phyloP scores from a whole-genome alignment of 2,329 filamentous ascomycete genomes.

The Colletotrichum neosansevieriae region DNA sequence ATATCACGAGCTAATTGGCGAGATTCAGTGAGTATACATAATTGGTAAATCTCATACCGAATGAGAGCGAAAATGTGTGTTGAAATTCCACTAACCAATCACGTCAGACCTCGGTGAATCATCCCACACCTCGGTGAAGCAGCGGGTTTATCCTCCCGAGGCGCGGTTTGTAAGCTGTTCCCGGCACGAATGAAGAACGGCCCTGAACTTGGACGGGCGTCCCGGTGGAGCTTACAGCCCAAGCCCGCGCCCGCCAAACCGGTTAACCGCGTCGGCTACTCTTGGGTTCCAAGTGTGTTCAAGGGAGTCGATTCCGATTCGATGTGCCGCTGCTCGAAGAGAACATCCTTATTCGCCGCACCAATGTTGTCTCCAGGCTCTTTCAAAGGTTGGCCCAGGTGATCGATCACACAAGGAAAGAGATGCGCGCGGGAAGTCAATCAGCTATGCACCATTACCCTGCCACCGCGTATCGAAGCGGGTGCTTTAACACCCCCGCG shows the following conservation, averaged over 20 bases:
- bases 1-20: too few species aligned
- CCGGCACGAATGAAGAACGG: neutral
- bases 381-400: too few species aligned
- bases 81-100: conserved; percentile 36
- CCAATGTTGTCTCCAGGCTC: too few species aligned
- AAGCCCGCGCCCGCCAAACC: too few species aligned
- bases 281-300: conserved; percentile 6
- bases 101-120: conserved; percentile 32
- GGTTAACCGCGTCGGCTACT: neutral
- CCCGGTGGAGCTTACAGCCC: too few species aligned
- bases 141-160: neutral
- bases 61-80: conserved; percentile 26
- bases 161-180: too few species aligned
- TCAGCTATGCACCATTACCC: too few species aligned
- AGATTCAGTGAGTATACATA: neutral
- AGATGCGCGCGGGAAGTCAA: neutral
- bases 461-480: neutral
- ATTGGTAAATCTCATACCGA: neutral
- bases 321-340: neutral
- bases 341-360: neutral
- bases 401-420: too few species aligned
- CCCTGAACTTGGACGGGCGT: neutral
- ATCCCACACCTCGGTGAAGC: conserved; percentile 16
- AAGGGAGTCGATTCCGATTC: neutral
- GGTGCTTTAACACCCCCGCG: conserved; percentile 4